Percentiles rank a stretch among this genome's conserved stretches.
These are phyloP conservation scores for Dittrichia graveolens DNA, from an alignment of 129 eudicot species.

Conservation along the genomic window DNA sequence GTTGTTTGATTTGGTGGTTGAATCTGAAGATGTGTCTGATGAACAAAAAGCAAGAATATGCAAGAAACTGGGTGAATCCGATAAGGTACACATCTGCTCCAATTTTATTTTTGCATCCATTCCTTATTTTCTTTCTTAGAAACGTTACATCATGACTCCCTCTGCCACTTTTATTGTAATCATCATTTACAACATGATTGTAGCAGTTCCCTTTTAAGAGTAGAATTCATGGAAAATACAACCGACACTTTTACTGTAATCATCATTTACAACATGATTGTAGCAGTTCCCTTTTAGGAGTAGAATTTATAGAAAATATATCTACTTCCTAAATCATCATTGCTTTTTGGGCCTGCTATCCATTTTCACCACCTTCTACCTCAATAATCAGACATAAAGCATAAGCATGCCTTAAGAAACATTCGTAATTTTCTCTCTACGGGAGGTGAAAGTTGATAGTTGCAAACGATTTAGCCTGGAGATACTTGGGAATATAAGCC, in stretches of 20 bases:
- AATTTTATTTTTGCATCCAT: neutral
- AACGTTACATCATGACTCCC: neutral
- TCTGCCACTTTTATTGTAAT: neutral
- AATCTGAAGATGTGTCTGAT: constrained; percentile 68
- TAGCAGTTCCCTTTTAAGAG: neutral
- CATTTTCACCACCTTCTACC: constrained; percentile 10
- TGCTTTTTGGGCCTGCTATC: constrained; percentile 11
- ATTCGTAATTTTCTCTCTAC: neutral
- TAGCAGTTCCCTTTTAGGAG: neutral
- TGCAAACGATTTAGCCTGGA: constrained; percentile 7
- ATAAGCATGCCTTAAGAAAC: constrained; percentile 19
- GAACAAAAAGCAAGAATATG: constrained; percentile 95
- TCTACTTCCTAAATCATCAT: constrained; percentile 15
- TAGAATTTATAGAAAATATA: neutral
- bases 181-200: constrained; percentile 11
- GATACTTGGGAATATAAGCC: neutral
- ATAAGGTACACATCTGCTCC: constrained; percentile 61
- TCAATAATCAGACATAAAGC: neutral
- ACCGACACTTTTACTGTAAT: neutral
- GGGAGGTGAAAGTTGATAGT: constrained; percentile 3
- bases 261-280: constrained; percentile 11
- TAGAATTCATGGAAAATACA: neutral
- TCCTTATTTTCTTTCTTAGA: neutral
- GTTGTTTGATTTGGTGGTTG: constrained; percentile 79
- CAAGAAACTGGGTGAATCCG: constrained; percentile 77